Evolutionary conservation across 352 stramenopile species (phyloP).

Genomic region (Aphanomyces cochlioides): DNA sequence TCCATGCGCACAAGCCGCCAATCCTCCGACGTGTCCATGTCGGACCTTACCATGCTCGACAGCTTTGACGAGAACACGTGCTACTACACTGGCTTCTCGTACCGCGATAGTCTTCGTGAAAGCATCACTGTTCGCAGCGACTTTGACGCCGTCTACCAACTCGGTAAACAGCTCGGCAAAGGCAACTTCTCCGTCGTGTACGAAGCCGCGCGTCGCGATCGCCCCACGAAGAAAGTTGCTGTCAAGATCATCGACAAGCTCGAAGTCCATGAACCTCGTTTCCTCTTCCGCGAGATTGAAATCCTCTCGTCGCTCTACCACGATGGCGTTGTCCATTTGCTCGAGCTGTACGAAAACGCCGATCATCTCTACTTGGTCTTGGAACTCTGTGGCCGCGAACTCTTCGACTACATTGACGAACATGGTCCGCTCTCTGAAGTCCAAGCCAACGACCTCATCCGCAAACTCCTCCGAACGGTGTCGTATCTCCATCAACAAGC

Average conservation of each 20-base stretch:
- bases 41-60: slow-evolving; percentile 3
- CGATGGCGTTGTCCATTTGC: slow-evolving; percentile 67
- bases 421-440: slow-evolving; percentile 66
- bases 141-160: slow-evolving; percentile 53
- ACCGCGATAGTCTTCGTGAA: slow-evolving; percentile 51
- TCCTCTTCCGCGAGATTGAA: slow-evolving; percentile 82
- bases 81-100: slow-evolving; percentile 50
- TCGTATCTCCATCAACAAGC: slow-evolving; percentile 78
- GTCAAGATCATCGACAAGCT: slow-evolving; percentile 85
- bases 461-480: slow-evolving; percentile 70
- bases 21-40: slow-evolving; percentile 9
- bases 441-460: slow-evolving; percentile 60
- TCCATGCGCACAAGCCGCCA: slow-evolving; percentile 8
- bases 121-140: slow-evolving; percentile 55
- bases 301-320: slow-evolving; percentile 77
- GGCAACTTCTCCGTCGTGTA: slow-evolving; percentile 82
- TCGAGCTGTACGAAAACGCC: slow-evolving; percentile 74
- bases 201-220: slow-evolving; percentile 36
- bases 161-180: slow-evolving; percentile 57
- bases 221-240: slow-evolving; percentile 41
- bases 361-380: slow-evolving; percentile 78
- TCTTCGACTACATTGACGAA: slow-evolving; percentile 80
- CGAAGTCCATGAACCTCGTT: slow-evolving; percentile 74
- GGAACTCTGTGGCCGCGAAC: slow-evolving; percentile 71
- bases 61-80: slow-evolving; percentile 18